phyloP scores from a whole-genome alignment of 2,329 filamentous ascomycete species.

The Thermoascus crustaceus region DNA sequence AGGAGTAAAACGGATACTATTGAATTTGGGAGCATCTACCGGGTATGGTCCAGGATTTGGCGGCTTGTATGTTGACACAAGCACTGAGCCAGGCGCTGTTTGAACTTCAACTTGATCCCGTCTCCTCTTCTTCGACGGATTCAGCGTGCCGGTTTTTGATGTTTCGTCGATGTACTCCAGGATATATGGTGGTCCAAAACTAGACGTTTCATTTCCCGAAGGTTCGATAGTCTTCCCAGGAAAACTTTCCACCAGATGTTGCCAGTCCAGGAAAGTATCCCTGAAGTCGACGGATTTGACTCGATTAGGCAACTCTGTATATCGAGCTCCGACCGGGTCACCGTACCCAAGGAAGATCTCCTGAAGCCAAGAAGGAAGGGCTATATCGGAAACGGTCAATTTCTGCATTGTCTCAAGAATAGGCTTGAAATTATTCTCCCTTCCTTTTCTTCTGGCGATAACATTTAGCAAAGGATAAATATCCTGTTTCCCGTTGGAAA shows the following conservation, averaged over 20 bases:
- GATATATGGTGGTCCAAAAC: constrained; percentile 81
- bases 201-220: constrained; percentile 59
- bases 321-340: constrained; percentile 79
- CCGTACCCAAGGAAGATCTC: constrained; percentile 98
- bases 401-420: constrained; percentile 86
- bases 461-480: constrained; percentile 81
- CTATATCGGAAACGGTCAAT: constrained; percentile 74
- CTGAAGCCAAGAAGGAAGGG: constrained; percentile 83
- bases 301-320: constrained; percentile 71
- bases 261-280: constrained; percentile 93
- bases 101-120: constrained; percentile 63
- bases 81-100: constrained; percentile 58
- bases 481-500: constrained; percentile 60
- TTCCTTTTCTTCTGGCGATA: constrained; percentile 68
- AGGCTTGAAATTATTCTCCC: constrained; percentile 96
- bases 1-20: constrained; percentile 79
- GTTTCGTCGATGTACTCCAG: constrained; percentile 57
- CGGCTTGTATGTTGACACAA: constrained; percentile 83
- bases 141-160: constrained; percentile 44
- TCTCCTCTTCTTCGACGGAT: constrained; percentile 77
- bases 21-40: constrained; percentile 71
- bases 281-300: constrained; percentile 77
- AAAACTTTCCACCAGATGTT: constrained; percentile 82
- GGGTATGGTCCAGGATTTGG: constrained; percentile 86
- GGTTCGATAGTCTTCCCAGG: constrained; percentile 82